Percentiles rank a stretch among this genome's conserved stretches.
Conservation (phyloP, 306 rosid genomes). For the Acacia crassicarpa region DNA sequence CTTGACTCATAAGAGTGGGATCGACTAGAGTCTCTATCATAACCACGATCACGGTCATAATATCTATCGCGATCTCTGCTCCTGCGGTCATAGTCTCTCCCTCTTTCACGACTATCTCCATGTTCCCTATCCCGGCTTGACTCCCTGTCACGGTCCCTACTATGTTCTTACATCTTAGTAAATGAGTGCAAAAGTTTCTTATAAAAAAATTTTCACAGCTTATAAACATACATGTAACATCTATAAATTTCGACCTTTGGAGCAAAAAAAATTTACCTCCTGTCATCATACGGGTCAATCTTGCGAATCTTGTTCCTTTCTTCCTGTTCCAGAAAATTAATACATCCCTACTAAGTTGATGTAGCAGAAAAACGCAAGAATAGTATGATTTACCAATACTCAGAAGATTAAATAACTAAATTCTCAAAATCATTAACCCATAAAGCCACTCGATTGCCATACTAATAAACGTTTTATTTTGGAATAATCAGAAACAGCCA, state of each 20-base stretch:
- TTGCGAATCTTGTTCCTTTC: constrained; percentile 79
- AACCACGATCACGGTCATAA: constrained; percentile 78
- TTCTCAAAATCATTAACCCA: constrained; percentile 4
- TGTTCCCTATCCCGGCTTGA: constrained; percentile 74
- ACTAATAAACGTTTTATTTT: not conserved
- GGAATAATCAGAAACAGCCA: not conserved
- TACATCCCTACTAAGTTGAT: constrained; percentile 10
- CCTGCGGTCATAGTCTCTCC: constrained; percentile 74
- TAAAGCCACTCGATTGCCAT: not conserved
- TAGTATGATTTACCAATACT: not conserved
- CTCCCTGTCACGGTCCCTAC: constrained; percentile 79
- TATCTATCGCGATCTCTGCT: constrained; percentile 89
- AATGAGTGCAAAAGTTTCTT: constrained; percentile 1
- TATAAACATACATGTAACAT: not conserved
- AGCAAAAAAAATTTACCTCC: constrained; percentile 51
- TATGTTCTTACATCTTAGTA: constrained; percentile 71
- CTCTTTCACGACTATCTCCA: constrained; percentile 73
- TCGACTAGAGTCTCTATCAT: constrained; percentile 63
- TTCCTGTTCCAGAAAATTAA: constrained; percentile 66
- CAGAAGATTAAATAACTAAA: not conserved
- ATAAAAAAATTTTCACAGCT: not conserved
- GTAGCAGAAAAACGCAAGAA: not conserved
- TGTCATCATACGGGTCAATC: constrained; percentile 72
- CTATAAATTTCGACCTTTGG: not conserved
- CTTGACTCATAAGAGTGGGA: constrained; percentile 72